Percentiles rank a stretch among this genome's conserved stretches.
Conservation (phyloP, 169 alveolate species). For the Amoebophrya sp. region DNA sequence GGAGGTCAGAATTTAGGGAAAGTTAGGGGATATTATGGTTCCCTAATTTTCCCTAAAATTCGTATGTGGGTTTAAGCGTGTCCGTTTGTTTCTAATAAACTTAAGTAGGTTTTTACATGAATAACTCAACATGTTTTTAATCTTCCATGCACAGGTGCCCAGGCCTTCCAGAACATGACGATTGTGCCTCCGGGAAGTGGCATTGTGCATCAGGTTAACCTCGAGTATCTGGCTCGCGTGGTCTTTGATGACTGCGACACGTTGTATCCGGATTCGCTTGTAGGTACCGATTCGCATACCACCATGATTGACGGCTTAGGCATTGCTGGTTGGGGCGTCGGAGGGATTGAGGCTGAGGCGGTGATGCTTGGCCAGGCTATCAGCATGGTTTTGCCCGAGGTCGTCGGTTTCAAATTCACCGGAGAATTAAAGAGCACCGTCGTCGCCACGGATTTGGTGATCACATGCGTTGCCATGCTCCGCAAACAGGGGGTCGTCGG, state of each 20-base stretch:
- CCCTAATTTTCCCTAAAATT: too few relatives aligned
- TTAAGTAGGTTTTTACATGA: too few relatives aligned
- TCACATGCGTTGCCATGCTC: slow-evolving; percentile 64
- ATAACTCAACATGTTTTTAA: too few relatives aligned
- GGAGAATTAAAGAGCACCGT: slow-evolving; percentile 73
- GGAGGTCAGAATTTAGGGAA: too few relatives aligned
- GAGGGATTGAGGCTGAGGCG: slow-evolving; percentile 98
- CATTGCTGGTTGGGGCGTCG: slow-evolving; percentile 90
- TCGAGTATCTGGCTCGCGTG: slow-evolving; percentile 75
- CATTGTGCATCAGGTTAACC: slow-evolving; percentile 87
- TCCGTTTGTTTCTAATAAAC: too few relatives aligned
- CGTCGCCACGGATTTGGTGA: slow-evolving; percentile 88
- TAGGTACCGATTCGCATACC: slow-evolving; percentile 97
- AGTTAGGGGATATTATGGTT: too few relatives aligned
- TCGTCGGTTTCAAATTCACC: slow-evolving; percentile 86
- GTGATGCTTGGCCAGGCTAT: slow-evolving; percentile 93
- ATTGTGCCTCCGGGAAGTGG: slow-evolving; percentile 97
- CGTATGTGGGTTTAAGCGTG: too few relatives aligned
- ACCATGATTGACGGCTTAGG: slow-evolving; percentile 96
- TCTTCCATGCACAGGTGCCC: too few relatives aligned
- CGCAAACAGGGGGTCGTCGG: slow-evolving; percentile 84
- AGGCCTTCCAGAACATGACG: slow-evolving; percentile 82
- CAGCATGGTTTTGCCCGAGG: slow-evolving; percentile 92
- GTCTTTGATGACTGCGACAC: slow-evolving; percentile 54
- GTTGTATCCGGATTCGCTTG: slow-evolving; percentile 90